Evolutionary conservation across 768 basidiomycete genomes (phyloP).

Genomic region (Termitomyces sp.): DNA sequence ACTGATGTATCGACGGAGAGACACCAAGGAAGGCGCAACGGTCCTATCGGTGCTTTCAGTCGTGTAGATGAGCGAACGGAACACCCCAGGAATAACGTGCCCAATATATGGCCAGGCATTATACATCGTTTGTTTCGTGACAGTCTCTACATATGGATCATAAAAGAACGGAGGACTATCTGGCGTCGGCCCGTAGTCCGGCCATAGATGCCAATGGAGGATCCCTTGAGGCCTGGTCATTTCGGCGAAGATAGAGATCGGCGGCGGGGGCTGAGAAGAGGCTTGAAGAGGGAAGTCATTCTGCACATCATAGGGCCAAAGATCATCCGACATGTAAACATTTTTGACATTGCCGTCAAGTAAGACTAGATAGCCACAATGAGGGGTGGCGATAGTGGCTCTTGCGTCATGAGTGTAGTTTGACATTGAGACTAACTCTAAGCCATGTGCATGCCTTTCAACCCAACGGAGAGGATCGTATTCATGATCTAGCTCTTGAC

Average conservation of each 20-base stretch:
- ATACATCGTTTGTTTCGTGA: slow-evolving; percentile 7
- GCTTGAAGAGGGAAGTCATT: slow-evolving; percentile 22
- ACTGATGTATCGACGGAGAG: slow-evolving; percentile 33
- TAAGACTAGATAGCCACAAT: neutral
- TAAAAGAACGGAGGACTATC: slow-evolving; percentile 21
- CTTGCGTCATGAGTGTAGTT: neutral
- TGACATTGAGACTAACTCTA: neutral
- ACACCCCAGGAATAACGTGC: slow-evolving; percentile 36
- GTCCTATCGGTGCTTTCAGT: slow-evolving; percentile 23
- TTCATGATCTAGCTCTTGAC: neutral
- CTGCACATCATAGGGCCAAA: slow-evolving; percentile 21
- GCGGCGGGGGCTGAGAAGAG: slow-evolving; percentile 25
- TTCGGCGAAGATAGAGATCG: slow-evolving; percentile 33
- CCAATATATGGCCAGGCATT: slow-evolving; percentile 12
- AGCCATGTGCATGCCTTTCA: neutral
- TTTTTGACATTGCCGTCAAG: slow-evolving; percentile 4
- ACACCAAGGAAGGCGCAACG: slow-evolving; percentile 26
- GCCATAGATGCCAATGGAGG: slow-evolving; percentile 29
- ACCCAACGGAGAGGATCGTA: neutral
- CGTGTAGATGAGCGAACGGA: slow-evolving; percentile 37
- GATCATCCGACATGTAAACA: slow-evolving; percentile 37
- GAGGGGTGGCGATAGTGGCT: neutral
- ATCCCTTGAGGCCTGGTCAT: slow-evolving; percentile 23
- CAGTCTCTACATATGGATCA: slow-evolving; percentile 15
- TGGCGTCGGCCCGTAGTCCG: slow-evolving; percentile 10